These are phyloP conservation scores for Fistulifera pelliculosa DNA, from an alignment of 108 stramenopile genomes.

Conservation along the genomic window DNA sequence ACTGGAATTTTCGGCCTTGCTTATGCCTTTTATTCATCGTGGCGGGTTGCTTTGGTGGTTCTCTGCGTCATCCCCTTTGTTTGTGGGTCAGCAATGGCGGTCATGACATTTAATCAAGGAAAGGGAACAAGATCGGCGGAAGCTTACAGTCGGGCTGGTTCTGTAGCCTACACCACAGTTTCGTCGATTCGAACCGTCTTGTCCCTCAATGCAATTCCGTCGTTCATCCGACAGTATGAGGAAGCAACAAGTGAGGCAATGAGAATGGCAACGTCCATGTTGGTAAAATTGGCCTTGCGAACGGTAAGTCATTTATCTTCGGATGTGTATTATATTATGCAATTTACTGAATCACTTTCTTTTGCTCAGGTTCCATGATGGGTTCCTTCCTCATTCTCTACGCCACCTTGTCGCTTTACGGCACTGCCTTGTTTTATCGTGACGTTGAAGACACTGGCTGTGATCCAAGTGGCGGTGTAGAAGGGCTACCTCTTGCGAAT, in stretches of 20 bases:
- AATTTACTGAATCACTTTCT: too few species aligned
- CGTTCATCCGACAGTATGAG: constrained; percentile 33
- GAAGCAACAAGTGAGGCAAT: constrained; percentile 51
- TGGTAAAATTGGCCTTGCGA: constrained; percentile 45
- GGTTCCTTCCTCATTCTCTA: constrained; percentile 54
- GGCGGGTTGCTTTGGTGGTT: constrained; percentile 57
- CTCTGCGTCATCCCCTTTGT: constrained; percentile 41
- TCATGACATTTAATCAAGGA: constrained; percentile 52
- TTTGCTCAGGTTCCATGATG: constrained; percentile 22
- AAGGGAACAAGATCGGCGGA: constrained; percentile 12
- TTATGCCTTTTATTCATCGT: constrained; percentile 41
- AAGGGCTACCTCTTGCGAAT: constrained; percentile 27
- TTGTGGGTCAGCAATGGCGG: constrained; percentile 24
- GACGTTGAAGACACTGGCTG: constrained; percentile 46
- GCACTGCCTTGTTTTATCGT: constrained; percentile 44
- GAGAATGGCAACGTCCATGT: constrained; percentile 15
- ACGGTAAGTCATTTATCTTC: constrained; percentile 19
- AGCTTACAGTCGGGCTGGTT: constrained; percentile 44
- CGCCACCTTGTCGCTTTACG: constrained; percentile 51
- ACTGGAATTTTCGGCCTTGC: constrained; percentile 47
- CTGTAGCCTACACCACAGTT: constrained; percentile 41
- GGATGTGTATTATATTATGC: background rate
- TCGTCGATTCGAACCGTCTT: constrained; percentile 47
- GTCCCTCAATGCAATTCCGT: constrained; percentile 35
- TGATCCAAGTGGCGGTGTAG: constrained; percentile 50